These are phyloP conservation scores for Chrysoporthe austroafricana DNA, from an alignment of 2,329 filamentous ascomycete species.

Conservation along the genomic window DNA sequence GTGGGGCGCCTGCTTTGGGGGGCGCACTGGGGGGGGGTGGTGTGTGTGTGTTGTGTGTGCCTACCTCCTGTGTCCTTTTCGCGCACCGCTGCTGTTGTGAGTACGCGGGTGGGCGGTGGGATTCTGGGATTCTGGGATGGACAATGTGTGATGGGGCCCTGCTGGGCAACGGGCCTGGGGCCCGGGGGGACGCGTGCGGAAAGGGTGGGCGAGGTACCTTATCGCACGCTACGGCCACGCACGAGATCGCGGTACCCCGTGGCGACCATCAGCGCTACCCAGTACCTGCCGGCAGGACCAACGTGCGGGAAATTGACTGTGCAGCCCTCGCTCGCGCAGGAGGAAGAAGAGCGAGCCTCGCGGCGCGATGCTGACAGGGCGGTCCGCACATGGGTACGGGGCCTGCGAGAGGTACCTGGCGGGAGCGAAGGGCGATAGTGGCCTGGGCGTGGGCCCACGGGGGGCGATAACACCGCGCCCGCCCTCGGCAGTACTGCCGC, in stretches of 20 bases:
- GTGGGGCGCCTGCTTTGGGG: conserved; percentile 12
- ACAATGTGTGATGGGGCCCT: neutral
- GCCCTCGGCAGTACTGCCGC: neutral
- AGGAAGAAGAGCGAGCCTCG: conserved; percentile 4
- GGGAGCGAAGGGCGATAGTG: neutral
- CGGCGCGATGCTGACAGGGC: conserved; percentile 4
- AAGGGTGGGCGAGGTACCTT: neutral
- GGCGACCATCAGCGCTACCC: neutral
- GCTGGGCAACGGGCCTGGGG: neutral
- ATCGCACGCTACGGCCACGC: neutral
- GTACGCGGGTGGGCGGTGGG: conserved; percentile 1
- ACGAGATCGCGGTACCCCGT: conserved; percentile 3
- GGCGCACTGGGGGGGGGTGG: neutral
- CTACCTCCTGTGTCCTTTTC: neutral
- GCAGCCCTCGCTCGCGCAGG: neutral
- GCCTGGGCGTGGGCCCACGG: conserved; percentile 1
- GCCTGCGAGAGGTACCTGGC: no score
- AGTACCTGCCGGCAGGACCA: conserved; percentile 3
- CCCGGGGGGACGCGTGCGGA: neutral
- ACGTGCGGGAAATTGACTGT: conserved; percentile 10
- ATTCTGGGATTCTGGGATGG: neutral
- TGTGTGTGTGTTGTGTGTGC: neutral
- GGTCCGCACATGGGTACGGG: no score
- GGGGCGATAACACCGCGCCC: neutral
- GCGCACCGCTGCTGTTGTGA: neutral